Base-by-base conservation (phyloP, 73 alveolate species). In the Tetrahymena borealis region DNA sequence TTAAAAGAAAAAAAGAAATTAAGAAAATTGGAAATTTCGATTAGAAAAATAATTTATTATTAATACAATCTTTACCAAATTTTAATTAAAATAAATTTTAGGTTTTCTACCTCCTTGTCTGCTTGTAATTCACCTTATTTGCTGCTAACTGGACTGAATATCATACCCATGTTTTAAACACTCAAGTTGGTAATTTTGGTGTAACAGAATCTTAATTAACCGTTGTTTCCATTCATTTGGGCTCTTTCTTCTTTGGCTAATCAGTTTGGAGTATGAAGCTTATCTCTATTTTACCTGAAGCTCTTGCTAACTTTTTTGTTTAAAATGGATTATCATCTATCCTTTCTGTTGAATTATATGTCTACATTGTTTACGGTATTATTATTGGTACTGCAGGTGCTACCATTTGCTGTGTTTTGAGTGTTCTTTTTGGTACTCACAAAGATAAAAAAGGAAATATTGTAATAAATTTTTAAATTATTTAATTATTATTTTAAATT, bases 151-250 rank as follows among this genome's bases (percentile, higher is more conserved):
- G 91, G 78, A 93, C 90, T 40, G 95, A 93, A n/a, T 85, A 93
- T 42, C 40, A 39, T 15, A 85, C 95, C 36, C 93, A 92, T 10
- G 93, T 93, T 32, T 90, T 93, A 20, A 90, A 93, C 78, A 93
- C 95, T 31, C 39, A 93, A 79, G 78, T 93, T 15, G 95, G 93
- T 32, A 93, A 93, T 41, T 93, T 93, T 85, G 95, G 95, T 28
- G 95, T 93, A 7, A 93, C 95, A 28, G 95, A 93, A 93, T 40
- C 91, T 12, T 91, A 93, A 85, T 85, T 93, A 79, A 91, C 79
- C 18, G 90, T 90, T 7, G 91, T 93, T 39, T 38, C 93, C 24
- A 90, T 93, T 33, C 38, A 93, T 33, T 39, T 93, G 12, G 92
- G 78, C 28, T 24, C 85, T 28, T 60, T 60, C 85, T 60, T 60